Conservation (phyloP, 441 rosid species). For the Euphorbia celastroides region DNA sequence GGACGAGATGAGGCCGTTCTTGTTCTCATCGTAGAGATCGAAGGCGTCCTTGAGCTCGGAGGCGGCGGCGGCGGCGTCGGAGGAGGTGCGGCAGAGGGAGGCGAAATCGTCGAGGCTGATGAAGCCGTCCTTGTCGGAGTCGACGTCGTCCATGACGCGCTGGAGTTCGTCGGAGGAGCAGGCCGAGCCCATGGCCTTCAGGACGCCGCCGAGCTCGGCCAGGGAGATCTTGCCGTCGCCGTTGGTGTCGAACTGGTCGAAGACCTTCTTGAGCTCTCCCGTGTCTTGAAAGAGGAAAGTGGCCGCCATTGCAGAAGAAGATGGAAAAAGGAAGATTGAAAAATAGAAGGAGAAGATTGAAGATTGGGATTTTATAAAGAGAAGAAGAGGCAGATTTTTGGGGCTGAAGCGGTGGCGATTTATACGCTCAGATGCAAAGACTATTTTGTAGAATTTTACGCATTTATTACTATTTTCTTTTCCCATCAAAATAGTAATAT, state of each 20-base stretch:
- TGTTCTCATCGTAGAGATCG: conserved; percentile 51
- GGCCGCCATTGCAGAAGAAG: not conserved
- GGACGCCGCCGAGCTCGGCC: conserved; percentile 36
- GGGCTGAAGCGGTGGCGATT: not conserved
- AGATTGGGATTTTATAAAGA: not conserved
- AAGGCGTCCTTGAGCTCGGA: conserved; percentile 47
- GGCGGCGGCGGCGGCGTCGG: conserved; percentile 15
- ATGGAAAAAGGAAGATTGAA: too few species aligned
- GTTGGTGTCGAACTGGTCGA: conserved; percentile 57
- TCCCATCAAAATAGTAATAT: too few species aligned
- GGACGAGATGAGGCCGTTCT: conserved; percentile 49
- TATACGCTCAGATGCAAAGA: not conserved
- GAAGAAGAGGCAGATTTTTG: not conserved
- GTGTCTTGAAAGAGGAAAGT: conserved; percentile 13
- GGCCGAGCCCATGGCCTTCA: conserved; percentile 41
- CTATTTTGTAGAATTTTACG: not conserved
- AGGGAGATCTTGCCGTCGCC: conserved; percentile 53
- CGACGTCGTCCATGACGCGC: conserved; percentile 40
- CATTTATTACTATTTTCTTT: not conserved
- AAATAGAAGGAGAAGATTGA: not conserved
- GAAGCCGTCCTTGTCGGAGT: conserved; percentile 47
- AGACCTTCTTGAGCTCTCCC: conserved; percentile 50
- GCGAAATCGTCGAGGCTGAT: conserved; percentile 48
- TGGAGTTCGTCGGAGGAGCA: conserved; percentile 38
- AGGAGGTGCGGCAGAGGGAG: conserved; percentile 14